Percentiles rank a stretch among this genome's conserved stretches.
These are phyloP conservation scores for Acer campestre DNA, from an alignment of 345 rosid species.

Conservation along the genomic window DNA sequence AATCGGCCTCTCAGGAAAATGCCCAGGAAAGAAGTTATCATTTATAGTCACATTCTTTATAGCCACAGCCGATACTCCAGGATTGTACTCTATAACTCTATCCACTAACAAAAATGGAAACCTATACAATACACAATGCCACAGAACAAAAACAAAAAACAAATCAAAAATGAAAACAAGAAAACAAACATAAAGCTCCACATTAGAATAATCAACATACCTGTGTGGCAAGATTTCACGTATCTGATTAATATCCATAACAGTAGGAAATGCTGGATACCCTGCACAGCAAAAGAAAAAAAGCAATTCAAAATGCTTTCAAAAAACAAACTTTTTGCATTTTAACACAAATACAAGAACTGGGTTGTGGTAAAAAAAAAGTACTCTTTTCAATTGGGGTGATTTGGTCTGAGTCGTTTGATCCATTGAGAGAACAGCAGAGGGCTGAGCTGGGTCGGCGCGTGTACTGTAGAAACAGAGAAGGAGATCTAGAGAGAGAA, in stretches of 20 bases:
- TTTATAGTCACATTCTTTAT: constrained; percentile 97
- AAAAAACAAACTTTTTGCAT: background rate
- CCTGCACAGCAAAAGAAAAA: constrained; percentile 29
- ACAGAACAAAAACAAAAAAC: background rate
- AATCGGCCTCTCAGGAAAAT: constrained; percentile 97
- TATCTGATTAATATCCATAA: constrained; percentile 90
- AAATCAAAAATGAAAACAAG: background rate
- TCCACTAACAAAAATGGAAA: constrained; percentile 96
- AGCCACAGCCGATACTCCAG: constrained; percentile 94
- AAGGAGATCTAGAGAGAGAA: constrained; percentile 4
- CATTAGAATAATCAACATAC: constrained; percentile 26
- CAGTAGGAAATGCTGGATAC: constrained; percentile 67
- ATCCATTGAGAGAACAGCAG: constrained; percentile 6
- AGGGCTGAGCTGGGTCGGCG: background rate
- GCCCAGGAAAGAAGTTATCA: constrained; percentile 99
- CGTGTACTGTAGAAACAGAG: background rate
- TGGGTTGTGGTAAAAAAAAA: background rate
- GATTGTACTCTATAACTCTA: constrained; percentile 93
- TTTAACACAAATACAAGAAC: background rate
- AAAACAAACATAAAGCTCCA: background rate
- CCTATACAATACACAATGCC: constrained; percentile 35
- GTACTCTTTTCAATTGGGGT: constrained; percentile 14
- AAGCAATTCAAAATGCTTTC: background rate
- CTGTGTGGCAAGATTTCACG: constrained; percentile 90
- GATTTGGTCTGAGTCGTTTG: background rate